Evolutionary conservation across 768 basidiomycete genomes (phyloP), one percentile per base, ranked within the genome.

Genomic region (Boletus subcaerulescens): DNA sequence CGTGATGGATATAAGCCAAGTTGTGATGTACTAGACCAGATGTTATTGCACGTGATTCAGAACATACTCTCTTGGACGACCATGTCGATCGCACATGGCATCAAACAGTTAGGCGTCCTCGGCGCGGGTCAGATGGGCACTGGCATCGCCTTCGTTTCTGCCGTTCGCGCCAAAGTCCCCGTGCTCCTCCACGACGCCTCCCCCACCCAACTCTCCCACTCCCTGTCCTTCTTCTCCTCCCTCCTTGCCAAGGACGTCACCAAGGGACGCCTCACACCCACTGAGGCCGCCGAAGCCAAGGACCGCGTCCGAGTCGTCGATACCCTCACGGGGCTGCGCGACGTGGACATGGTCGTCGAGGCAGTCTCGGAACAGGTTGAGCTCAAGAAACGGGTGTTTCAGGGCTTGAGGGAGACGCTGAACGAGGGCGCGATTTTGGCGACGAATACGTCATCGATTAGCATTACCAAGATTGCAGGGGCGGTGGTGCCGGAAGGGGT

Each of bases 281-380:
- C 82, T 31, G 82, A 90, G 11, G 89, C 91, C 0, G 85, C 87
- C 43, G 89, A 87, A 49, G 88, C 90, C 1, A 75, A 81, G 51
- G 84, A 80, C 18, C 77, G 89, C 43, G 75, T 98, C 22, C 76
- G 67, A 10, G 76, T 86, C 11, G 80, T 91, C 4, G 76, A 78
- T n/a, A 82, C 79, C 3, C 60, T 91, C 22, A 73, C 76, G 42
- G 84, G 77, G 3, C 63, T 93, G 60, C 76, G 85, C 45, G 93
- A 94, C 65, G 89, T 85, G 9, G 93, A 96, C 65, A 86, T 98
- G 82, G 90, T 93, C 42, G 77, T 98, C 45, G 95, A 98, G 86
- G 96, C 95, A 0, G 93, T 90, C 0, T 91, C 93, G 3, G 95
- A 98, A 71, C 83, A 85, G 40, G 74, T 95, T 20, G 67, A 80